Evolutionary conservation across 352 stramenopile genomes (phyloP).

Genomic region (Pythium aquatile): DNA sequence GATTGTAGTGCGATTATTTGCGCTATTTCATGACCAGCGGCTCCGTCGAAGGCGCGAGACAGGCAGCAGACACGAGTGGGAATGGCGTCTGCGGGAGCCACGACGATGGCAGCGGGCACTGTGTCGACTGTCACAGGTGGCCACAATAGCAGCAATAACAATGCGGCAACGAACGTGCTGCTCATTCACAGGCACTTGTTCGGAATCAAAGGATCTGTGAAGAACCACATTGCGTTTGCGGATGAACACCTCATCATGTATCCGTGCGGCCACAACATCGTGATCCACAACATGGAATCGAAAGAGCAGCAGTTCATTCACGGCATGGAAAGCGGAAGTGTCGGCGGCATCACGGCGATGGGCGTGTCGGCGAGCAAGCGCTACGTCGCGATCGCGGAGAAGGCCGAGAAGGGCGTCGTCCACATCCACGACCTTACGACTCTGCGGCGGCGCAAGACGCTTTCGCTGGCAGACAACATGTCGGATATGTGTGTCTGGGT

Average conservation of each 20-base stretch:
- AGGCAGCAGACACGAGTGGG: not conserved
- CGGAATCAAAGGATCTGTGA: conserved; percentile 77
- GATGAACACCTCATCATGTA: conserved; percentile 88
- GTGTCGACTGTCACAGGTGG: not conserved
- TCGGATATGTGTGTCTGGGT: conserved; percentile 78
- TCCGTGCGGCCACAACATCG: conserved; percentile 85
- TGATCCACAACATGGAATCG: conserved; percentile 88
- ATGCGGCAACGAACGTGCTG: conserved; percentile 20
- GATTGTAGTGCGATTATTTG: not conserved
- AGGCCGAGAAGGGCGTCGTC: conserved; percentile 73
- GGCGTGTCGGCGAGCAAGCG: conserved; percentile 77
- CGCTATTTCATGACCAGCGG: conserved; percentile 5
- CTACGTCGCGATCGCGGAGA: conserved; percentile 89
- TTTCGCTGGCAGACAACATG: conserved; percentile 76
- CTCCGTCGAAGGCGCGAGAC: not conserved
- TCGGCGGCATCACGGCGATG: conserved; percentile 85
- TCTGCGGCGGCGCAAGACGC: conserved; percentile 82
- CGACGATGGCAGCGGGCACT: not conserved
- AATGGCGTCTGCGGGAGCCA: conserved; percentile 6
- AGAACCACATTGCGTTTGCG: conserved; percentile 82
- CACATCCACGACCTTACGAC: conserved; percentile 91
- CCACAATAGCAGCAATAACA: conserved; percentile 8
- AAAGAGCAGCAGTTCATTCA: conserved; percentile 91
- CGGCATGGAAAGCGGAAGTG: conserved; percentile 69
- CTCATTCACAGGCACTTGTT: conserved; percentile 78